Evolutionary conservation across 306 rosid species (phyloP), one percentile per base, ranked within the genome.

Genomic region (Acacia confusa): DNA sequence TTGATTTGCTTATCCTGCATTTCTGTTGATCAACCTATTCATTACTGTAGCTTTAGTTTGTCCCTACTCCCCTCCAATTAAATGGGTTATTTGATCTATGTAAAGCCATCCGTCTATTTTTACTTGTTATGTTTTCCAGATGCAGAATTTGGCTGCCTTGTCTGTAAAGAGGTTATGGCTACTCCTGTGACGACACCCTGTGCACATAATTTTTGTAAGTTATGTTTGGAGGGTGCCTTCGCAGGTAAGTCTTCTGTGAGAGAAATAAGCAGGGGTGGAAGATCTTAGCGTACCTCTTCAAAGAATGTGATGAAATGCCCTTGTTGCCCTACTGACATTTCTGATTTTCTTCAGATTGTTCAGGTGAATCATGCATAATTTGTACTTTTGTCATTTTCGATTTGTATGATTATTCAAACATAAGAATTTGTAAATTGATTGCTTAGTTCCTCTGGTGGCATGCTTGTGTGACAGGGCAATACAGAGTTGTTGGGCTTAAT

Each of bases 251-350:
- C 84, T 64, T 82, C 82, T 55, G 69, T 88, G 25, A 84, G 83
- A 76, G 90, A 88, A 53, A 79, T 90, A 84, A 86, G 63, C 77
- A 80, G 75, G 69, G 88, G 87, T 65, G 92, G 92, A 57, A 64
- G 92, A 72, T 50, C 85, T 1, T 85, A 89, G 43, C 87, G 95
- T 27, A 27, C 28, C 30, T 43, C 89, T 15, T 91, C 83, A 72
- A 91, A 87, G 81, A 91, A 84, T 76, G 79, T 87, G 74, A 81
- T 89, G 95, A 84, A 48, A 55, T 91, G 94, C 60, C 94, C 94
- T n/a, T n/a, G n/a, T n/a, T n/a, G n/a, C n/a, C n/a, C n/a, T n/a
- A n/a, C n/a, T n/a, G n/a, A n/a, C n/a, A n/a, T n/a, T n/a, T n/a
- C n/a, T n/a, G n/a, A n/a, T n/a, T n/a, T n/a, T n/a, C n/a, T n/a